A percentile compares a stretch with the other conserved stretches of the same genome.
These are phyloP conservation scores for Coniella vitis DNA, from an alignment of 2,329 filamentous ascomycete species.

Conservation along the genomic window DNA sequence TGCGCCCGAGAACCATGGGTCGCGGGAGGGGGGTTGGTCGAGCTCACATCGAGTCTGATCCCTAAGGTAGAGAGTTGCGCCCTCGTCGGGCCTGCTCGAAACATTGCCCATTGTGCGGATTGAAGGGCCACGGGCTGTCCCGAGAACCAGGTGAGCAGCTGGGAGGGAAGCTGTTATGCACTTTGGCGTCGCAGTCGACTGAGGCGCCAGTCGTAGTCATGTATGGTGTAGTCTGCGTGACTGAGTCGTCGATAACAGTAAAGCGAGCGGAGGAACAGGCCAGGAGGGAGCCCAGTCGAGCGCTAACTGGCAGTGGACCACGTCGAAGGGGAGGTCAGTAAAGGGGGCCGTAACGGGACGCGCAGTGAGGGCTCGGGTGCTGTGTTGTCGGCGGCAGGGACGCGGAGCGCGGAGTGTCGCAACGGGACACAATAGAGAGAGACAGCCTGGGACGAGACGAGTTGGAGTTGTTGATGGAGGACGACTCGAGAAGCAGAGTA, in stretches of 20 bases:
- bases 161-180: conserved; percentile 7
- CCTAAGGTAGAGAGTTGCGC: conserved; percentile 70
- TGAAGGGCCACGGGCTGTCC: conserved; percentile 22
- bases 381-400: no score
- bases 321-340: background rate
- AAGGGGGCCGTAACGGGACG: no score
- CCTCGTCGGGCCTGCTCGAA: conserved; percentile 82
- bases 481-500: background rate
- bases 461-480: background rate
- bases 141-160: conserved; percentile 16
- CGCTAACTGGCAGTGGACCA: no score
- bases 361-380: background rate
- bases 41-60: conserved; percentile 85
- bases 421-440: no score
- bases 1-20: background rate
- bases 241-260: background rate
- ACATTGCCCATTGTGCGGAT: conserved; percentile 77
- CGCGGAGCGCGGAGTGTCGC: no score
- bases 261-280: background rate
- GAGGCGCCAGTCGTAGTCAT: conserved; percentile 13
- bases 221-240: background rate
- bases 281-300: no score
- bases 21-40: conserved; percentile 10
- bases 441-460: background rate
- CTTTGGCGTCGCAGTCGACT: conserved; percentile 16